Evolutionary conservation across 352 stramenopile species (phyloP).

Genomic region (Phytopythium kandeliae): DNA sequence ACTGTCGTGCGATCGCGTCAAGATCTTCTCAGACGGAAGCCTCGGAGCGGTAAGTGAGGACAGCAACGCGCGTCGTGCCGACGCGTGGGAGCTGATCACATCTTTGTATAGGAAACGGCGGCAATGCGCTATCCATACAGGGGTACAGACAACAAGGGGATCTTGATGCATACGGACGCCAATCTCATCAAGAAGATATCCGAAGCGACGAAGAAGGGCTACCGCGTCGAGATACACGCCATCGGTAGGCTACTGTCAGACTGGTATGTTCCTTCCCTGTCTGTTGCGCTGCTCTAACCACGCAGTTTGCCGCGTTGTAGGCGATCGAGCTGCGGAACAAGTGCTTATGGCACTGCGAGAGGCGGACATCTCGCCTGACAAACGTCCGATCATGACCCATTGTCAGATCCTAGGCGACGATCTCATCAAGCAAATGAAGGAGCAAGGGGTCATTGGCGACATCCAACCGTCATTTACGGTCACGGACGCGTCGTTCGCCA

Average conservation of each 20-base stretch:
- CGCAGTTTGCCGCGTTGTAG: no score
- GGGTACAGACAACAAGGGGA: slow-evolving; percentile 58
- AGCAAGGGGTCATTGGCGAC: slow-evolving; percentile 78
- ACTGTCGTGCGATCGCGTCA: slow-evolving; percentile 81
- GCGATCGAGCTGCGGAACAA: slow-evolving; percentile 64
- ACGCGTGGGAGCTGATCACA: not conserved
- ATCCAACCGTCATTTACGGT: slow-evolving; percentile 88
- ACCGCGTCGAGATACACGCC: slow-evolving; percentile 85
- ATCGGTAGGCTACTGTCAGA: slow-evolving; percentile 57
- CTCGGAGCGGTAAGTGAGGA: slow-evolving; percentile 61
- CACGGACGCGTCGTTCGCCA: slow-evolving; percentile 77
- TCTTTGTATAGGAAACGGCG: slow-evolving; percentile 61
- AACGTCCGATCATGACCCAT: slow-evolving; percentile 86
- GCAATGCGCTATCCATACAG: slow-evolving; percentile 67
- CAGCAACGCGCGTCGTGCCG: not conserved
- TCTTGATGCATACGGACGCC: slow-evolving; percentile 80
- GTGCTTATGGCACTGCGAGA: slow-evolving; percentile 61
- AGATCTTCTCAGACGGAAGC: slow-evolving; percentile 87
- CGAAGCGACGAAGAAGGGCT: slow-evolving; percentile 44
- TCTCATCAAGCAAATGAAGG: slow-evolving; percentile 61
- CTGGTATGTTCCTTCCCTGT: no score
- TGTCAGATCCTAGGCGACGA: slow-evolving; percentile 83
- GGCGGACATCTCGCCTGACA: slow-evolving; percentile 35
- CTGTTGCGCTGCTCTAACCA: no score
- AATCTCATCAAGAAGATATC: slow-evolving; percentile 57